Evolutionary conservation across 2,329 filamentous ascomycete species (phyloP), one percentile per base, ranked within the genome.

Genomic region (Alternaria longipes): DNA sequence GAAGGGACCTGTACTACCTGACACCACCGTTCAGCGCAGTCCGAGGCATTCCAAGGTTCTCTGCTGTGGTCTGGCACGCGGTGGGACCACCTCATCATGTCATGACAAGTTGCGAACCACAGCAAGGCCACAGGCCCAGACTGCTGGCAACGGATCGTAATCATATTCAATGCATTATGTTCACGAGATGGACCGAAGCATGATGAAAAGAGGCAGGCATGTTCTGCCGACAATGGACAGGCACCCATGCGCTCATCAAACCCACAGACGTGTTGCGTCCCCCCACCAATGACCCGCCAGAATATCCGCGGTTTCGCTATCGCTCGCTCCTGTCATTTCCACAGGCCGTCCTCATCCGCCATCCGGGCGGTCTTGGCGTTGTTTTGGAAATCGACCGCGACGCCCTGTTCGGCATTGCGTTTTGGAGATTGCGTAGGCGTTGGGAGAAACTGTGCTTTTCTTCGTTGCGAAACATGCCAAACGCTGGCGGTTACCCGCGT

Each of bases 161-260:
- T 60, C 53, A 56, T 50, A 47, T 62, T 60, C 64, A 65, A 66
- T 65, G 63, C 67, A 60, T 47, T 42, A 44, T 56, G 28, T 38
- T 50, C 41, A 22, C 28, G 36, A 42, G 26, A 59, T 54, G 45
- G 57, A 55, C 51, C 56, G 32, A 57, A 51, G 54, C 64, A 66
- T 66, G 64, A 65, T 57, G 47, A 61, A 46, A 41, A 55, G 58
- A 47, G 41, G 34, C 53, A 51, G 71, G 71, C 69, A 69, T 68
- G 60, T 73, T 59, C 63, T 71, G 67, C 73, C 72, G 70, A 73
- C 60, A 57, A 58, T 51, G 59, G 53, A 62, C 56, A 57, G 64
- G 56, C 28, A 77, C 68, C 73, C 74, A 74, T 77, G 76, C 62
- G 70, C 65, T 62, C 68, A 77, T 78, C 75, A 77, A 78, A 77